A percentile compares a stretch with the other conserved stretches of the same genome.
These are phyloP conservation scores for Pyricularia pennisetigena DNA, from an alignment of 2,329 filamentous ascomycete genomes.

Conservation along the genomic window DNA sequence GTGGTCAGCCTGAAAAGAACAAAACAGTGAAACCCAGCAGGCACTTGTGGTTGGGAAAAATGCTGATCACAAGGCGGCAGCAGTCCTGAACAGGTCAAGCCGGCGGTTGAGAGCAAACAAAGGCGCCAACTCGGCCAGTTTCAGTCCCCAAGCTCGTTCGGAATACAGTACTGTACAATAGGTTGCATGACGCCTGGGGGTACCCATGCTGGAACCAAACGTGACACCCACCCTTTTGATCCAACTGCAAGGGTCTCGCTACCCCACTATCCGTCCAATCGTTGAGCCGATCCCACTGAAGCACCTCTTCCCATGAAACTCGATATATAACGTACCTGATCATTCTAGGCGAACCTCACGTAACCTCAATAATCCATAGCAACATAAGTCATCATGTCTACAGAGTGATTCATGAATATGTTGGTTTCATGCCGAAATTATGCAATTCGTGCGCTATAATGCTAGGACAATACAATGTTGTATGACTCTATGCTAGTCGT, in stretches of 20 bases:
- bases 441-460: not conserved
- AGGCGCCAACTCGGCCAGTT: not conserved
- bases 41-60: not conserved
- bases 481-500: not conserved
- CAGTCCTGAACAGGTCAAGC: not conserved
- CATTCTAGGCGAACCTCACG: not conserved
- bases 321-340: not conserved
- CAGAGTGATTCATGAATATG: not conserved
- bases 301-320: not conserved
- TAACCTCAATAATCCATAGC: not conserved
- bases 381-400: not conserved
- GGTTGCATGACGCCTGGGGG: not conserved
- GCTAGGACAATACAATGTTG: not conserved
- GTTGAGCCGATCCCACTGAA: not conserved
- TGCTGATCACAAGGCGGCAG: not conserved
- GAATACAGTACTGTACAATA: too few species aligned
- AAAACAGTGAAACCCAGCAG: not conserved
- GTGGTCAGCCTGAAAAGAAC: not conserved
- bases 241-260: not conserved
- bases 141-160: not conserved
- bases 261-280: not conserved
- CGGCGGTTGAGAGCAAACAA: not conserved
- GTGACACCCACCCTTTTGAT: not conserved
- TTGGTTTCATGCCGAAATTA: not conserved
- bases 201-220: not conserved